Evolutionary conservation across 1,139 yeast genomes (phyloP), one percentile per base, ranked within the genome.

Genomic region (Hansenula lynferdii): DNA sequence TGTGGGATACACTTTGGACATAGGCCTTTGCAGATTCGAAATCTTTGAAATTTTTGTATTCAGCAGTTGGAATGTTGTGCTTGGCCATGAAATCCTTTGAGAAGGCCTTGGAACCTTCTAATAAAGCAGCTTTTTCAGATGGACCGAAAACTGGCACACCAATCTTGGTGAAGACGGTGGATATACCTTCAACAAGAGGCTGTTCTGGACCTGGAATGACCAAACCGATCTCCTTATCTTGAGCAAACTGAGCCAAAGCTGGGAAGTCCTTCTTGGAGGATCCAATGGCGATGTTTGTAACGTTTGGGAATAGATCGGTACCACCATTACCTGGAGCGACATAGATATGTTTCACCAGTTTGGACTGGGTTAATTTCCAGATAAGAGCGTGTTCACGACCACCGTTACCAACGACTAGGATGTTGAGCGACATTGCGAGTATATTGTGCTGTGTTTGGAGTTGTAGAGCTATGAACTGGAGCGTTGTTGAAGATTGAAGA

Each of bases 191-290:
- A 29, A 92, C 97, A 47, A 94, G 71, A 30, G 98, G 98, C 64
- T 89, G 96, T 65, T 94, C 99, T n/a, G 99, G 98, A 31, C 99
- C 99, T 28, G 98, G 98, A 37, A 94, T 73, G 11, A 89, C 98
- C 47, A 94, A 71, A 38, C 72, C 75, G 42, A 94, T 73, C 9
- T 73, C 56, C 43, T 90, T 69, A 31, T 76, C 75, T n/a, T 70
- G 60, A 9, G 96, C 95, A 62, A 89, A 87, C 43, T 75, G 61
- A 45, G 76, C 75, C 30, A 78, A 68, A 34, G 67, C 70, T 23
- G 75, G 73, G 58, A 85, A 80, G 49, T 81, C 78, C 5, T 70
- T 72, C 42, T 77, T 70, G 24, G 77, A 66, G 4, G 82, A 72
- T 38, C 85, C 76, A 51, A 85, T 77, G 24, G 82, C 71, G 31